Evolutionary conservation across 345 rosid genomes (phyloP), one percentile per base, ranked within the genome.

Genomic region (Triadica sebifera): DNA sequence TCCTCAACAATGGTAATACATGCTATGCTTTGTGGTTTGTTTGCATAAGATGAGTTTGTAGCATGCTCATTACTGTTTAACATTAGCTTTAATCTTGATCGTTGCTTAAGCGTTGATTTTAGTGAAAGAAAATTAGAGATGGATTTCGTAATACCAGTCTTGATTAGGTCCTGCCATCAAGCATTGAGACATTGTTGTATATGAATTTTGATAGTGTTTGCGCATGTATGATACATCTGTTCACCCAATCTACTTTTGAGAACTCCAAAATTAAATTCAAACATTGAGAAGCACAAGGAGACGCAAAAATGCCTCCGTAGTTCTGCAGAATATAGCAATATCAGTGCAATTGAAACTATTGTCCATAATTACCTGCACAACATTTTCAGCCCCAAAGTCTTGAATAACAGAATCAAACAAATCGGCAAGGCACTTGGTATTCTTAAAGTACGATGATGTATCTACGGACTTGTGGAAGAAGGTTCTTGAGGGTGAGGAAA

Each of bases 201-300:
- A 93, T 73, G 66, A 87, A 85, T 82, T 86, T 93, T 12, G 96
- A 77, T 65, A 93, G 63, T 2, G 83, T 84, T 77, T 91, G 98
- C 37, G 97, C 97, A 77, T 89, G 94, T 15, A 66, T 50, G 76
- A 91, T 84, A 55, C 98, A 93, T 62, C 90, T 79, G 78, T 86
- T 87, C 75, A 93, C 98, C 94, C 98, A 93, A 80, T 89, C 94
- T 13, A 93, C 96, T 84, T 85, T 87, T 9, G 93, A 87, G 81
- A 93, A 93, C 43, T 93, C 94, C 84, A 93, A 73, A 51, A 93
- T 89, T 49, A 83, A 74, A 74, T 89, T 91, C 86, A 91, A 65
- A 77, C 94, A 89, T n/a, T 85, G 94, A 81, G 98, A 91, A 76
- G 91, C 94, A 82, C 97, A 93, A 12, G 92, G 93, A 72, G 98